A percentile compares a stretch with the other conserved stretches of the same genome.
phyloP scores from a whole-genome alignment of 306 rosid genomes.

The Cucumis melo region DNA sequence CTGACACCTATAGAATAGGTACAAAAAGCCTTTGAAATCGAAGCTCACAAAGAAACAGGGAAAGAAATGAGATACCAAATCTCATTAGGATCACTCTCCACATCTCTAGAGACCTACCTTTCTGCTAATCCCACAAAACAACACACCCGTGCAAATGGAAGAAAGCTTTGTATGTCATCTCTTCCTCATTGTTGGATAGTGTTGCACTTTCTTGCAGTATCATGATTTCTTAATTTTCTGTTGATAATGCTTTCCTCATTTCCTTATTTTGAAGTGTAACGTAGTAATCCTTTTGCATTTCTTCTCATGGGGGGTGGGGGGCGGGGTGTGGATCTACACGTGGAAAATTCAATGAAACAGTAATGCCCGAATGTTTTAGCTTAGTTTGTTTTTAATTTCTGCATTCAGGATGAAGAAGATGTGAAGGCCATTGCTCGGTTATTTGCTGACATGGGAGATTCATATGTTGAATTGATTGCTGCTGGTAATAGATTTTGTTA shows the following conservation, averaged over 20 bases:
- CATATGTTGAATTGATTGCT: slow-evolving; percentile 84
- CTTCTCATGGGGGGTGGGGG: not conserved
- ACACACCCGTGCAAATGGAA: too few species aligned
- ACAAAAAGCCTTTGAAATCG: too few species aligned
- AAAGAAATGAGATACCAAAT: too few species aligned
- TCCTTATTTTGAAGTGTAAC: not conserved
- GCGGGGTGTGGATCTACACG: too few species aligned
- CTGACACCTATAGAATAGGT: too few species aligned
- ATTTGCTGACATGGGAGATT: slow-evolving; percentile 99
- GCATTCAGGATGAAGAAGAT: slow-evolving; percentile 88
- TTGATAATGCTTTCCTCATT: not conserved
- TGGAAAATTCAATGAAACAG: too few species aligned
- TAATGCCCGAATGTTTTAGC: too few species aligned
- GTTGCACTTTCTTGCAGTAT: not conserved
- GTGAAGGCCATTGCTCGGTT: slow-evolving; percentile 97
- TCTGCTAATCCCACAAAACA: too few species aligned
- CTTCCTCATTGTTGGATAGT: not conserved
- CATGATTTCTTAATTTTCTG: not conserved
- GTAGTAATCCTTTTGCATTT: not conserved
- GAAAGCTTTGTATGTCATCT: not conserved
- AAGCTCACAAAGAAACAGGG: too few species aligned
- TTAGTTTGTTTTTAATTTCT: not conserved
- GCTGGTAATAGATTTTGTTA: slow-evolving; percentile 36
- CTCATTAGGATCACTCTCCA: too few species aligned
- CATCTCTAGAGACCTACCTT: too few species aligned